A percentile compares a stretch with the other conserved stretches of the same genome.
These are phyloP conservation scores for Leccinum cinnamomeum DNA, from an alignment of 1,284 basidiomycete species.

Conservation along the genomic window DNA sequence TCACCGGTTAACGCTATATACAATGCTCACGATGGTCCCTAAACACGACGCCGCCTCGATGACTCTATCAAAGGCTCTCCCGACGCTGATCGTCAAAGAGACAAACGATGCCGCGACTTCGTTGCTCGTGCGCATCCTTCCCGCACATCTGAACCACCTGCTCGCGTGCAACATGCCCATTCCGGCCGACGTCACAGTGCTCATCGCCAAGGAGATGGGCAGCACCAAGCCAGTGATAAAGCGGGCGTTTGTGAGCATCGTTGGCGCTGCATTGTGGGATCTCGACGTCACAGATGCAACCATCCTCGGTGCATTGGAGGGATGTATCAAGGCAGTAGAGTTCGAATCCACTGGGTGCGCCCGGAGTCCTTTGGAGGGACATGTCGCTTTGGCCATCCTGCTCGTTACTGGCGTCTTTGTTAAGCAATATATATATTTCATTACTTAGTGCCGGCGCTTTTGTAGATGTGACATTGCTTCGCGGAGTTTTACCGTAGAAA, in stretches of 20 bases:
- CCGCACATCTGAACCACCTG: constrained; percentile 57
- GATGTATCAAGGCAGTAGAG: constrained; percentile 63
- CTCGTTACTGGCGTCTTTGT: constrained; percentile 56
- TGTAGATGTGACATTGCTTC: constrained; percentile 33
- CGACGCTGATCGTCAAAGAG: constrained; percentile 75
- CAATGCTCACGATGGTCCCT: constrained; percentile 64
- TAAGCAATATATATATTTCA: constrained; percentile 31
- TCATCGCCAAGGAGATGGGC: constrained; percentile 71
- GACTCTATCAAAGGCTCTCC: constrained; percentile 53
- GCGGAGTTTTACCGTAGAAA: constrained; percentile 45
- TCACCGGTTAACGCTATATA: constrained; percentile 80
- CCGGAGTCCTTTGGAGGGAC: constrained; percentile 78
- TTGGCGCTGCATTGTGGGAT: constrained; percentile 52
- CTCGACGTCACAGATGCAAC: constrained; percentile 39
- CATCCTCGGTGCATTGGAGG: constrained; percentile 64
- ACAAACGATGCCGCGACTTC: constrained; percentile 64
- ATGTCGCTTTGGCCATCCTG: constrained; percentile 70
- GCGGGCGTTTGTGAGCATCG: constrained; percentile 51
- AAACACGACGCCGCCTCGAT: constrained; percentile 54
- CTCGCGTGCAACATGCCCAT: constrained; percentile 43
- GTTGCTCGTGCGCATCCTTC: constrained; percentile 55
- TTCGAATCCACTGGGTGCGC: constrained; percentile 54
- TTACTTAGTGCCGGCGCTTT: neutral
- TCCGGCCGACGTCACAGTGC: constrained; percentile 42
- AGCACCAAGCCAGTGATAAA: constrained; percentile 53